phyloP scores from a whole-genome alignment of 257 asterid species.

The Solanum habrochaites region DNA sequence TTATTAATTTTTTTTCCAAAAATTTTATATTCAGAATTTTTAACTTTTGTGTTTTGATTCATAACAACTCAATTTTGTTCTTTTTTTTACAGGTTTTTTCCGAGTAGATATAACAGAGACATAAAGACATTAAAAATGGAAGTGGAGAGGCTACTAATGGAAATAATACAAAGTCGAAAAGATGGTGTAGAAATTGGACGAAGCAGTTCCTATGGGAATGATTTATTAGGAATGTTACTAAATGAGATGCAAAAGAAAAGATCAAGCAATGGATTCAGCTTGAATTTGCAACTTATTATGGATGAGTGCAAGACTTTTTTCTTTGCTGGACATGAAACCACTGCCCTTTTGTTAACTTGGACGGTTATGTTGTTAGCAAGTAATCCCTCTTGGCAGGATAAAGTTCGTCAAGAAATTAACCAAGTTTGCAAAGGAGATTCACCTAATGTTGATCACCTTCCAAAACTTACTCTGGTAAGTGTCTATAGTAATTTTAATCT shows the following conservation, averaged over 20 bases:
- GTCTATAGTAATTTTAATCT: not conserved
- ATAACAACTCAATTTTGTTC: not conserved
- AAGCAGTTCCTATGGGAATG: constrained; percentile 64
- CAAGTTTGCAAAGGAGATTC: constrained; percentile 42
- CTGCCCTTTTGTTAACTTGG: constrained; percentile 86
- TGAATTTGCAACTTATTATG: constrained; percentile 72
- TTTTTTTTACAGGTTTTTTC: constrained; percentile 43
- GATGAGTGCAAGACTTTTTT: constrained; percentile 95
- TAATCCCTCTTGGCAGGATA: constrained; percentile 71
- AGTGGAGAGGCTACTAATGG: constrained; percentile 76
- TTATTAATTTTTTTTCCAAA: not conserved
- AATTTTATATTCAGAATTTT: not conserved
- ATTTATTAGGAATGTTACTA: constrained; percentile 61
- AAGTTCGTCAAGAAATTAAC: constrained; percentile 46
- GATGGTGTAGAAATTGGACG: constrained; percentile 71
- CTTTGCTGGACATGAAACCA: constrained; percentile 94
- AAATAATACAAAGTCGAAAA: constrained; percentile 71
- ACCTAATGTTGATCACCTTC: constrained; percentile 54
- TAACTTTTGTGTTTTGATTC: not conserved
- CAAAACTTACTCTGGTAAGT: constrained; percentile 60
- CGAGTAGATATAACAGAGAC: constrained; percentile 85
- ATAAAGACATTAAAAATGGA: constrained; percentile 63
- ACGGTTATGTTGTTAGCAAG: constrained; percentile 77
- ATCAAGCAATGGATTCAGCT: constrained; percentile 27
- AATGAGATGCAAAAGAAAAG: constrained; percentile 65